phyloP scores from a whole-genome alignment of 179 eudicot species.

The Beta macrorhiza region DNA sequence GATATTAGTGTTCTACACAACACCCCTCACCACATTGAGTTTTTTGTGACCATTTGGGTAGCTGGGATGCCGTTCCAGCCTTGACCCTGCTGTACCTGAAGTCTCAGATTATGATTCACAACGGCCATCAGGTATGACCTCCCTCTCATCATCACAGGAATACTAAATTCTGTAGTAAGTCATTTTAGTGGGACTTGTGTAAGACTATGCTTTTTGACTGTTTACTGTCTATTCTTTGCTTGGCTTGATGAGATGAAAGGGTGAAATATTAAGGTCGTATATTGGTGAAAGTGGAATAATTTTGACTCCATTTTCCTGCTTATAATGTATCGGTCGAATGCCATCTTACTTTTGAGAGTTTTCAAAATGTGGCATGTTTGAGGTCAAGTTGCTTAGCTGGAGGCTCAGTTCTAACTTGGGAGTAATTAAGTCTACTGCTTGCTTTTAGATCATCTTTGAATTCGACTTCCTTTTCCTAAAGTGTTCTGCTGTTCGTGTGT shows the following conservation, averaged over 20 bases:
- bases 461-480: neutral
- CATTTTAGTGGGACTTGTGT: constrained; percentile 5
- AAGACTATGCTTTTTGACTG: too few relatives aligned
- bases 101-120: neutral
- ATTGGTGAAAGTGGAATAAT: constrained; percentile 16
- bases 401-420: neutral
- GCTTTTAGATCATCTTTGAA: neutral
- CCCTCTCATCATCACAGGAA: constrained; percentile 15
- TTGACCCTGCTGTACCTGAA: constrained; percentile 10
- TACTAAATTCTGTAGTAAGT: neutral
- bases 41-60: constrained; percentile 5
- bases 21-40: constrained; percentile 5
- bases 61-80: neutral
- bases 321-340: neutral
- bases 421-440: neutral
- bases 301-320: neutral
- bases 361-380: neutral
- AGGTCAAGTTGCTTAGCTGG: neutral
- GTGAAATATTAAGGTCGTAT: neutral
- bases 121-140: neutral
- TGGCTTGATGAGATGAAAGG: neutral
- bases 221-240: neutral
- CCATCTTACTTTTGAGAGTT: neutral
- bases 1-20: constrained; percentile 11
- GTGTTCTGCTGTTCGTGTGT: neutral